Conservation (phyloP, 345 rosid species). For the Salix viminalis region DNA sequence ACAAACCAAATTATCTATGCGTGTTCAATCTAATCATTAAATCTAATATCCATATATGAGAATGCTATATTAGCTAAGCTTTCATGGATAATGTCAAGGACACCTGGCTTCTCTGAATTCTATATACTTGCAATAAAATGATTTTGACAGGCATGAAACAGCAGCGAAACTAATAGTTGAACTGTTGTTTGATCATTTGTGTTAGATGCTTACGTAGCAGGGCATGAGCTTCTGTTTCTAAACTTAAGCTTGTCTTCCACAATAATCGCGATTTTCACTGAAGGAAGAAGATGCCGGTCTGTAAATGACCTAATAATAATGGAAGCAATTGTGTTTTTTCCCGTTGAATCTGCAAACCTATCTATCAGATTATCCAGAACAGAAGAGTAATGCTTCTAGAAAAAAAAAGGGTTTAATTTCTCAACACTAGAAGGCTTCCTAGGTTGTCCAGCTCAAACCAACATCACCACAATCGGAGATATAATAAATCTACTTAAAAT, state of each 20-base stretch:
- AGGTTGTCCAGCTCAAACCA: constrained; percentile 33
- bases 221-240: background rate
- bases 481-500: constrained; percentile 16
- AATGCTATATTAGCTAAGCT: background rate
- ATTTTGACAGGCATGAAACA: background rate
- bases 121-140: background rate
- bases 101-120: background rate
- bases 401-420: background rate
- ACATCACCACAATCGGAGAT: constrained; percentile 13
- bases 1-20: background rate
- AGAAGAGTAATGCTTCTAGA: background rate
- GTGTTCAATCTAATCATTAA: background rate
- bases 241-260: background rate
- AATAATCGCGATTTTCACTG: background rate
- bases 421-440: constrained; percentile 4
- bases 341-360: background rate
- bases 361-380: background rate
- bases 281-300: background rate
- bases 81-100: background rate
- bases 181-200: background rate
- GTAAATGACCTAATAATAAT: background rate
- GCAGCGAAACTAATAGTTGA: background rate
- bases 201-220: background rate
- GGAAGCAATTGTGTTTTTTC: background rate
- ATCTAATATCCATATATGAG: background rate